Base-by-base conservation (phyloP, 768 basidiomycete genomes). In the Mycena vulgaris region DNA sequence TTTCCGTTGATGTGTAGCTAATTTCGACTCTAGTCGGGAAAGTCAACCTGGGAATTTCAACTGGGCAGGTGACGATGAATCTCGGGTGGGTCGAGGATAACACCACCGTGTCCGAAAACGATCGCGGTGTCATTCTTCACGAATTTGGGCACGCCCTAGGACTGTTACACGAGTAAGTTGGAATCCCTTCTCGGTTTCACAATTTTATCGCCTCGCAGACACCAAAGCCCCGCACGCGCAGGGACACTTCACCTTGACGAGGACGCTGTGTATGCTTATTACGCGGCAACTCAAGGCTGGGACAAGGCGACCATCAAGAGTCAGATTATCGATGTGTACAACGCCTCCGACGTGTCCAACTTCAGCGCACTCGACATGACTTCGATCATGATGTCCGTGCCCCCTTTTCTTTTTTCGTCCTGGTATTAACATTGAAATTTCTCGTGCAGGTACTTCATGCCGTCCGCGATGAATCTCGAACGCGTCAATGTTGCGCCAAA, bases 111-210 rank as follows among this genome's bases (percentile, higher is more conserved):
- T 58, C 71, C 25, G 61, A n/a, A 23, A 49, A 58, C 21, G 75
- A 74, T 45, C 63, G 67, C n/a, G 75, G 62, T 17, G 73, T 70
- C 17, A 75, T 78, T 53, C 74, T 78, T 8, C 78, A 79, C 63
- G 75, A 78, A 48, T 77, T 78, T 61, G 78, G 78, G 1, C 78
- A 78, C 30, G 75, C 58, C 9, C 72, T 79, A 7, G 78, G 78
- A 0, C 28, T 77, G 37, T 61, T 78, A 56, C 75, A 78, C 39
- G 77, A 78, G 52, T 52, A 21, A 9, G 39, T 35, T 35, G 5
- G n/a, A n/a, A n/a, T n/a, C n/a, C n/a, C n/a, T n/a, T n/a, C n/a
- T n/a, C n/a, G n/a, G n/a, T n/a, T n/a, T n/a, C n/a, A n/a, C n/a
- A n/a, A n/a, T n/a, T n/a, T n/a, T n/a, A n/a, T n/a, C n/a, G 21